A percentile compares a stretch with the other conserved stretches of the same genome.
phyloP scores from a whole-genome alignment of 2,329 filamentous ascomycete genomes.

The Pestalotiopsis sp. region DNA sequence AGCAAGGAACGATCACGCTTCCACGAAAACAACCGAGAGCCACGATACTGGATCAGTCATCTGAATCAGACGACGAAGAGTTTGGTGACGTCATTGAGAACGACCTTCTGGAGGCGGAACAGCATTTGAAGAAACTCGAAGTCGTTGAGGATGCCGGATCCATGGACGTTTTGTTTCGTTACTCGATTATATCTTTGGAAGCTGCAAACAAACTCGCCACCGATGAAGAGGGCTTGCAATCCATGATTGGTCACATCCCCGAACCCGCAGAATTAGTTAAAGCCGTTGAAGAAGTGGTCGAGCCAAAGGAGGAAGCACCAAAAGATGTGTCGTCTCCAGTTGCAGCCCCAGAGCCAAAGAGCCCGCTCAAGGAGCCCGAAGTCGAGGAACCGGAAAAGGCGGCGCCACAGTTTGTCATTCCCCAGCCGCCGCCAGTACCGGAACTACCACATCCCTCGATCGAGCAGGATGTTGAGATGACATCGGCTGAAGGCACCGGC shows the following conservation, averaged over 20 bases:
- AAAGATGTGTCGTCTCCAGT: constrained; percentile 21
- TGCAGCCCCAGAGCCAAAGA: not conserved
- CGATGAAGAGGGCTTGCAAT: constrained; percentile 42
- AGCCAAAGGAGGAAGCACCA: constrained; percentile 15
- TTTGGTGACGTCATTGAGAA: constrained; percentile 57
- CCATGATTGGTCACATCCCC: constrained; percentile 44
- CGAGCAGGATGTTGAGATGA: constrained; percentile 26
- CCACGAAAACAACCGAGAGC: constrained; percentile 35
- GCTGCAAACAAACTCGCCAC: constrained; percentile 48
- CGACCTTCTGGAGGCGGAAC: constrained; percentile 52
- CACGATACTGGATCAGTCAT: constrained; percentile 42
- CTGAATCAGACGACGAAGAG: constrained; percentile 57
- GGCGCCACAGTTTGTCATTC: constrained; percentile 14
- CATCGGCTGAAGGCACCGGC: constrained; percentile 12
- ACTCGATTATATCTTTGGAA: constrained; percentile 48
- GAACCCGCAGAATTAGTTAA: constrained; percentile 27
- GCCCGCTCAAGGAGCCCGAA: not conserved
- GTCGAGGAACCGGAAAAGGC: constrained; percentile 18
- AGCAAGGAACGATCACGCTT: constrained; percentile 37
- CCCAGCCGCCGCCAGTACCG: constrained; percentile 9
- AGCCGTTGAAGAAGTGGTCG: constrained; percentile 11
- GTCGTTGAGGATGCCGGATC: constrained; percentile 36
- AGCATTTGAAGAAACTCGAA: constrained; percentile 47
- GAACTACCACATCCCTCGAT: constrained; percentile 27
- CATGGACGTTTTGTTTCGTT: constrained; percentile 44